Conservation (phyloP, 495 filamentous ascomycete genomes). For the Xylaria sp. region DNA sequence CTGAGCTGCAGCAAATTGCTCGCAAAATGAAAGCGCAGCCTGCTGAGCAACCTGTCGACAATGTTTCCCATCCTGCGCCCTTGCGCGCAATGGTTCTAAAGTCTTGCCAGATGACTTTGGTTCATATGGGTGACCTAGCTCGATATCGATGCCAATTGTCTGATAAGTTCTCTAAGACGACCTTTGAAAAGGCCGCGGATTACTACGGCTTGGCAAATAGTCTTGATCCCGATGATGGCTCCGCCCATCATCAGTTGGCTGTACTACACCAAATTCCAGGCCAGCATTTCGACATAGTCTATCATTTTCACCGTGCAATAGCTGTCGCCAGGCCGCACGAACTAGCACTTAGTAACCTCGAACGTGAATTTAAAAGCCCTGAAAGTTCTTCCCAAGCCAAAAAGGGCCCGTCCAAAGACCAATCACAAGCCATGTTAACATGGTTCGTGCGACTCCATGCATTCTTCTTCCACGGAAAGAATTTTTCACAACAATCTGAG, state of each 20-base stretch:
- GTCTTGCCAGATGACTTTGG: slow-evolving; percentile 83
- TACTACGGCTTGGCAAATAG: slow-evolving; percentile 85
- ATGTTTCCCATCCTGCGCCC: slow-evolving; percentile 51
- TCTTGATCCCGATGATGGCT: slow-evolving; percentile 78
- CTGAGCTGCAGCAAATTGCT: slow-evolving; percentile 75
- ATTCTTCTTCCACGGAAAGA: slow-evolving; percentile 74
- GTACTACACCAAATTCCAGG: slow-evolving; percentile 78
- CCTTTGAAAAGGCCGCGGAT: slow-evolving; percentile 78
- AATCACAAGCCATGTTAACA: slow-evolving; percentile 60
- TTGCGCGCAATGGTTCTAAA: slow-evolving; percentile 64
- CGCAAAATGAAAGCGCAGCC: slow-evolving; percentile 68
- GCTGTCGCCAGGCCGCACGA: slow-evolving; percentile 76
- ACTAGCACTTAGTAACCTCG: slow-evolving; percentile 74
- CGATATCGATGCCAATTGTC: slow-evolving; percentile 82
- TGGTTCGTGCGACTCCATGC: slow-evolving; percentile 93
- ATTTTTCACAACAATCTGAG: slow-evolving; percentile 76
- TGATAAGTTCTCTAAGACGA: slow-evolving; percentile 43
- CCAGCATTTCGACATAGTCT: slow-evolving; percentile 81
- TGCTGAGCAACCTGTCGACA: slow-evolving; percentile 42
- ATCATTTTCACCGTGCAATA: slow-evolving; percentile 86
- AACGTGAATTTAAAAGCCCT: slow-evolving; percentile 76
- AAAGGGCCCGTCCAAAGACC: slow-evolving; percentile 35
- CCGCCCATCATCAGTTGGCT: slow-evolving; percentile 86
- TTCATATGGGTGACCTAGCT: slow-evolving; percentile 88
- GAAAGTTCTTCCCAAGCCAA: slow-evolving; percentile 37